Conservation (phyloP, 129 eudicot species). For the Oenanthe sinensis region DNA sequence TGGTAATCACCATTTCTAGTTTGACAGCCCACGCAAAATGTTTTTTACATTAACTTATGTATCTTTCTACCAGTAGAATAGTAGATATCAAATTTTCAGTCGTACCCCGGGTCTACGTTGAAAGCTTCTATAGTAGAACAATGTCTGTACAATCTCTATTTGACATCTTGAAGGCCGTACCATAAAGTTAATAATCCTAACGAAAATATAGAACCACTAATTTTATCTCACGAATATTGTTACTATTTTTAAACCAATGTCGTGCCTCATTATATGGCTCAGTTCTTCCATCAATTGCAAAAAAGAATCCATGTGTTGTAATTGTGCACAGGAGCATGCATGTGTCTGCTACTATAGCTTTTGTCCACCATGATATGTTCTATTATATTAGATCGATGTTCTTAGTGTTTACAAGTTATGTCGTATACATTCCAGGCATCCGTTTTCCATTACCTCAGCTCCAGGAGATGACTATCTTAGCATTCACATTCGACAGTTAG, state of each 20-base stretch:
- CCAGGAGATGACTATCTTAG: conserved; percentile 89
- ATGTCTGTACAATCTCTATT: not conserved
- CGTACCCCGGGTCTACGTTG: too few relatives aligned
- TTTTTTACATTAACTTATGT: not conserved
- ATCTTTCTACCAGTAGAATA: not conserved
- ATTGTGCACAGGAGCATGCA: not conserved
- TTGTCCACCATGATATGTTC: not conserved
- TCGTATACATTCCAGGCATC: conserved; percentile 53
- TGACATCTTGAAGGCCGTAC: not conserved
- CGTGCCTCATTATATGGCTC: not conserved
- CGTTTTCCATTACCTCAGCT: conserved; percentile 93
- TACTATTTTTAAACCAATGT: not conserved
- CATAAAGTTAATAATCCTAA: not conserved
- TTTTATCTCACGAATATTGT: not conserved
- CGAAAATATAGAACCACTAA: not conserved
- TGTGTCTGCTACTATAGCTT: not conserved
- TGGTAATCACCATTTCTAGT: conserved; percentile 36
- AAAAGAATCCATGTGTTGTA: not conserved
- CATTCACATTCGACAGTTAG: conserved; percentile 82
- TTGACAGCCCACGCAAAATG: not conserved
- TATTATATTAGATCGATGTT: not conserved
- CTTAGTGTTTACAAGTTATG: conserved; percentile 1
- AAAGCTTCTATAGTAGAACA: too few relatives aligned
- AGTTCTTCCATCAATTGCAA: not conserved
- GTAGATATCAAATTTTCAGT: not conserved